Evolutionary conservation across 257 asterid genomes (phyloP).

Genomic region (Forsythia viridissima): DNA sequence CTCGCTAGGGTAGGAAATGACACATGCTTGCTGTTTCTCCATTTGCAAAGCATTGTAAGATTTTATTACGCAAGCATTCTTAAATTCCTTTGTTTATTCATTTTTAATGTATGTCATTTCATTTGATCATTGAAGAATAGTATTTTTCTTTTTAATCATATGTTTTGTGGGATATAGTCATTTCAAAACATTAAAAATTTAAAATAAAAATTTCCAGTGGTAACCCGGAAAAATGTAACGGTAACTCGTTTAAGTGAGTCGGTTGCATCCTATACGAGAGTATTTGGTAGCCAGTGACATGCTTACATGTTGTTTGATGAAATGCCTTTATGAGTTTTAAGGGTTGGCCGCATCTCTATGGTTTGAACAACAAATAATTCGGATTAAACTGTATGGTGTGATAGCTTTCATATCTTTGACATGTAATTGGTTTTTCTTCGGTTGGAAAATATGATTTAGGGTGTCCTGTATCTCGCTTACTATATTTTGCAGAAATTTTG

Average conservation of each 20-base stretch:
- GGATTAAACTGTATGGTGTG: background rate
- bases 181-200: background rate
- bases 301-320: slow-evolving; percentile 34
- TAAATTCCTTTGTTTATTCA: background rate
- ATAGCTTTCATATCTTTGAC: background rate
- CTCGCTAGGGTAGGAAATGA: slow-evolving; percentile 35
- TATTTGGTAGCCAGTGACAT: background rate
- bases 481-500: slow-evolving; percentile 36
- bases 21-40: slow-evolving; percentile 43
- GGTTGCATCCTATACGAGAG: background rate
- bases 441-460: background rate
- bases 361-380: background rate
- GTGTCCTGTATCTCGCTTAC: background rate
- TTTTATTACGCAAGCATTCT: slow-evolving; percentile 15
- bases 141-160: background rate
- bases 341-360: background rate
- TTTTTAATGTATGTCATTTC: background rate
- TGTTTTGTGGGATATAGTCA: background rate
- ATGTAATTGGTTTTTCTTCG: background rate
- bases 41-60: slow-evolving; percentile 53
- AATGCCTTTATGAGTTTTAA: slow-evolving; percentile 17
- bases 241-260: background rate
- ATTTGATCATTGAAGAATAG: background rate
- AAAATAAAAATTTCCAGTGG: background rate
- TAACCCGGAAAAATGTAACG: too few species aligned